phyloP scores from a whole-genome alignment of 1,284 basidiomycete species.

The Puccinia coronata region DNA sequence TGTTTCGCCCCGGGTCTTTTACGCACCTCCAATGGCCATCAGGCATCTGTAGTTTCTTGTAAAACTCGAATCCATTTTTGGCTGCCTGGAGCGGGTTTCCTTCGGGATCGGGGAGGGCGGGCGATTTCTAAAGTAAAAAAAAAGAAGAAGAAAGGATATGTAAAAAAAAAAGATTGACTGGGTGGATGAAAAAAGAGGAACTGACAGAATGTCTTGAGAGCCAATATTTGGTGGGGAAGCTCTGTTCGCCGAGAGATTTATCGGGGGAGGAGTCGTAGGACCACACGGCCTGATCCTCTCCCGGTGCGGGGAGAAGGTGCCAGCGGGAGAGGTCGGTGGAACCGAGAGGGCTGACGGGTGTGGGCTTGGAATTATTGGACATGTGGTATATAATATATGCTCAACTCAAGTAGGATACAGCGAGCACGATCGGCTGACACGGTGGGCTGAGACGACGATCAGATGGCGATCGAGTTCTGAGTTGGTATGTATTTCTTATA shows the following conservation, averaged over 20 bases:
- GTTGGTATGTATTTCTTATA: no score
- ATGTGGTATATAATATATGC: no score
- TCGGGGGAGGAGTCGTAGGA: constrained; percentile 64
- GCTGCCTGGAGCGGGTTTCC: constrained; percentile 56
- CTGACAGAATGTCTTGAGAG: constrained; percentile 30
- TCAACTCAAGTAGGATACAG: no score
- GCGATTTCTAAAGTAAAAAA: constrained; percentile 20
- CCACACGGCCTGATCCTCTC: constrained; percentile 80
- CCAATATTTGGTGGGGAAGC: constrained; percentile 44
- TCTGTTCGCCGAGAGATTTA: constrained; percentile 19
- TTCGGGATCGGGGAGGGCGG: constrained; percentile 50
- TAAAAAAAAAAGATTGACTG: neutral
- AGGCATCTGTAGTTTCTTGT: constrained; percentile 80
- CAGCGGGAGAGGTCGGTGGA: constrained; percentile 73
- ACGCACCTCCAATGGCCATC: constrained; percentile 82
- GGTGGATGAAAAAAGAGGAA: neutral
- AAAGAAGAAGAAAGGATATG: no score
- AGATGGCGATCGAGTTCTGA: no score
- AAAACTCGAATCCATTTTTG: constrained; percentile 71
- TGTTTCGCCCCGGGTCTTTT: neutral
- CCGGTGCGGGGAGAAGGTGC: constrained; percentile 76
- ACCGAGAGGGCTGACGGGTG: constrained; percentile 50
- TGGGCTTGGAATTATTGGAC: constrained; percentile 8
- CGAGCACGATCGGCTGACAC: no score
- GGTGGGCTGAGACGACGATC: no score